A percentile compares a stretch with the other conserved stretches of the same genome.
phyloP scores from a whole-genome alignment of 805 yeast species.

The Lipomyces sp. region DNA sequence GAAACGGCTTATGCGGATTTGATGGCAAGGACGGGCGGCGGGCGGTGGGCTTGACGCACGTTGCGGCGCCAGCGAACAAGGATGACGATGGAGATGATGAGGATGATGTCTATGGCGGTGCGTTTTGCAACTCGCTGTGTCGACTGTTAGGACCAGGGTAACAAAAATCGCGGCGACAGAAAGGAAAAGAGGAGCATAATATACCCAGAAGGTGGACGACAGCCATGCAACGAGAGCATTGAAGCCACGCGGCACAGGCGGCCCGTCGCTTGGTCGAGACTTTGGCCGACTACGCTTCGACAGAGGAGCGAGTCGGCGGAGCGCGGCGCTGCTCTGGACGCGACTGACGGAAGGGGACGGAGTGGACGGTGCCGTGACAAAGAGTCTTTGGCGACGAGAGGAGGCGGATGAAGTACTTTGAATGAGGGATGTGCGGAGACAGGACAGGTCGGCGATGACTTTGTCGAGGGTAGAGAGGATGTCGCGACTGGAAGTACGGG shows the following conservation, averaged over 20 bases:
- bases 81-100: neutral
- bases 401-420: neutral
- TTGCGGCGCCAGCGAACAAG: slow-evolving; percentile 3
- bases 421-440: neutral
- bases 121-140: neutral
- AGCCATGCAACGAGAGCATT: neutral
- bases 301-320: neutral
- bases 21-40: no score
- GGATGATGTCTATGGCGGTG: neutral
- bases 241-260: no score
- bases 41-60: no score
- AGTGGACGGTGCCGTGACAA: slow-evolving; percentile 17
- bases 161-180: neutral
- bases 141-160: no score
- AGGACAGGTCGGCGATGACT: neutral
- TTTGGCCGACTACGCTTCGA: neutral
- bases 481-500: slow-evolving; percentile 5
- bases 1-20: no score
- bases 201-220: neutral
- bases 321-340: neutral
- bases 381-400: neutral
- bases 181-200: no score
- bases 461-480: slow-evolving; percentile 8
- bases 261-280: no score
- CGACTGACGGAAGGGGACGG: slow-evolving; percentile 12